A percentile compares a stretch with the other conserved stretches of the same genome.
These are phyloP conservation scores for Salix suchowensis DNA, from an alignment of 345 rosid genomes.

Conservation along the genomic window DNA sequence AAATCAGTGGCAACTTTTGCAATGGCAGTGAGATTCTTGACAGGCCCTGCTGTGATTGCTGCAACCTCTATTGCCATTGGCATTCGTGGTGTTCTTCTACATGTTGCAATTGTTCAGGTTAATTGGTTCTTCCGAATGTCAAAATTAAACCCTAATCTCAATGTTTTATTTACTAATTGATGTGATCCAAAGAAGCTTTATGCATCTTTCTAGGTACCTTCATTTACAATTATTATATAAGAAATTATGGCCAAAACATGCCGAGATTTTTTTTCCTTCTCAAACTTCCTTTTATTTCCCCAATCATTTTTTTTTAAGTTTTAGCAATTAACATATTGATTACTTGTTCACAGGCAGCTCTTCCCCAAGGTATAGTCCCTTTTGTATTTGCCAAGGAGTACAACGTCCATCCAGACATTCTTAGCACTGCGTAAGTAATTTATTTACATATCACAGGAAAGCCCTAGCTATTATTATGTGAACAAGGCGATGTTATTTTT, in stretches of 20 bases:
- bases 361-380: slow-evolving; percentile 64
- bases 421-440: slow-evolving; percentile 64
- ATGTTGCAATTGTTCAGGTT: slow-evolving; percentile 74
- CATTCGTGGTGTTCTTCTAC: slow-evolving; percentile 65
- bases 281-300: too few species aligned
- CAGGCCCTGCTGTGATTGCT: slow-evolving; percentile 84
- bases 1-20: slow-evolving; percentile 75
- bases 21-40: slow-evolving; percentile 77
- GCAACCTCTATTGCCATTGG: slow-evolving; percentile 81
- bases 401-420: slow-evolving; percentile 61
- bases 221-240: too few species aligned
- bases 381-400: slow-evolving; percentile 71
- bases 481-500: too few species aligned
- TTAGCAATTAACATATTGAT: too few species aligned
- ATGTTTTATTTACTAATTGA: neutral
- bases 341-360: slow-evolving; percentile 51
- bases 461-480: too few species aligned
- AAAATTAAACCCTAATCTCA: neutral
- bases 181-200: too few species aligned
- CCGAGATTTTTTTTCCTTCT: too few species aligned
- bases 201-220: too few species aligned
- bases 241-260: too few species aligned
- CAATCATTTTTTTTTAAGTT: too few species aligned
- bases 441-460: neutral
- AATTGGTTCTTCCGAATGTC: neutral